Evolutionary conservation across 2,329 filamentous ascomycete species (phyloP).

Genomic region (Trichophyton simii): DNA sequence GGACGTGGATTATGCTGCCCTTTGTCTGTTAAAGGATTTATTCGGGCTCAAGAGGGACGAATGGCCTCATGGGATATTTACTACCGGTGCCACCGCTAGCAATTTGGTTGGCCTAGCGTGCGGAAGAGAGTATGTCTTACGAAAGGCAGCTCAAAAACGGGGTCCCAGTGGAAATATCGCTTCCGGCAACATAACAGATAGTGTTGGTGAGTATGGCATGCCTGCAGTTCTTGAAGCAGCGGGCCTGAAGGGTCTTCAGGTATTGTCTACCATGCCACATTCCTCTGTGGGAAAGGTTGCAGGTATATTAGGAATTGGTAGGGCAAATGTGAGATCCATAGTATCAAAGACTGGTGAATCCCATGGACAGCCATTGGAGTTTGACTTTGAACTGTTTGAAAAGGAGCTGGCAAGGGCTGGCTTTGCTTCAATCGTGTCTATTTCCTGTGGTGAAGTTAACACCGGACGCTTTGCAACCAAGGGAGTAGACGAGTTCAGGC

Average conservation of each 20-base stretch:
- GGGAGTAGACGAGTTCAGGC: slow-evolving; percentile 44
- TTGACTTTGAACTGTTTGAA: slow-evolving; percentile 57
- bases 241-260: slow-evolving; percentile 55
- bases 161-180: neutral
- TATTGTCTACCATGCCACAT: slow-evolving; percentile 71
- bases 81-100: slow-evolving; percentile 57
- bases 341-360: slow-evolving; percentile 24
- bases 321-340: slow-evolving; percentile 53
- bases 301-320: slow-evolving; percentile 65
- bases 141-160: slow-evolving; percentile 31
- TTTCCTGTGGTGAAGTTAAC: slow-evolving; percentile 87
- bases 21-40: slow-evolving; percentile 57
- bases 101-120: slow-evolving; percentile 55
- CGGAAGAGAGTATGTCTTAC: slow-evolving; percentile 51
- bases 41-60: slow-evolving; percentile 44
- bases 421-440: slow-evolving; percentile 58
- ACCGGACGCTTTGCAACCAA: slow-evolving; percentile 65
- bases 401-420: slow-evolving; percentile 41
- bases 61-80: slow-evolving; percentile 67
- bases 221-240: slow-evolving; percentile 52
- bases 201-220: slow-evolving; percentile 59
- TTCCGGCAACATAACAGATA: slow-evolving; percentile 12
- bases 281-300: slow-evolving; percentile 77
- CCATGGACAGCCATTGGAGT: slow-evolving; percentile 49
- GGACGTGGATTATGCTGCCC: slow-evolving; percentile 59